Base-by-base conservation (phyloP, 1,284 basidiomycete genomes). In the Fomitopsis palustris region DNA sequence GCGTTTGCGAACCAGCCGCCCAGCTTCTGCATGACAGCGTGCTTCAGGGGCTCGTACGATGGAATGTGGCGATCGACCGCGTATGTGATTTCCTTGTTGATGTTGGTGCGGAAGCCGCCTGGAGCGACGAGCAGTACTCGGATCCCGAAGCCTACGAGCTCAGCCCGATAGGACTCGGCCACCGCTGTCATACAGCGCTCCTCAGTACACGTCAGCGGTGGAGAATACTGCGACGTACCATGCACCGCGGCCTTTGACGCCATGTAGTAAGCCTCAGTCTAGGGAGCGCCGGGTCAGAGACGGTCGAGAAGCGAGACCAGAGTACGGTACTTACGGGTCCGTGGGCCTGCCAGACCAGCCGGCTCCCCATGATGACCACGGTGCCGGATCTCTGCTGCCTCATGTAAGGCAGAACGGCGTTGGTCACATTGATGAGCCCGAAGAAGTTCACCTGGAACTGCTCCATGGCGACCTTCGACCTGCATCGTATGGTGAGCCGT, bases 171-270 rank as follows among this genome's bases (percentile, higher is more conserved):
- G 4, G 61, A 54, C 41, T 70, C 69, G 29, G 54, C 62, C 38
- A 65, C 61, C 4, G 66, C 68, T 69, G 54, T 59, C 51, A 25
- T 57, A 25, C 25, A 23, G 33, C 27, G 12, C 8, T 51, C n/a
- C 12, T 54, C 51, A 54, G 23, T 17, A 42, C 16, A 33, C 16
- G 2, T 17, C 19, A 12, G 19, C 27, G 41, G 27, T 41, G 16
- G 54, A 38, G 39, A 5, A 10, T 1, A 39, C 12, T 63, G 51
- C 49, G 49, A 52, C 49, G 35, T 64, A 71, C 70, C 77, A 59
- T 81, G 82, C 12, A 83, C 67, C 17, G 84, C 83, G 31, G 82
- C 81, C 67, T 85, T 85, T 2, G 83, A 85, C 1, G 83, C 76
- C 9, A 76, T 74, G 67, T 86, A 85, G 39, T 74, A 70, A 27